phyloP scores from a whole-genome alignment of 495 filamentous ascomycete species.

The Hyaloscypha hepaticicola region DNA sequence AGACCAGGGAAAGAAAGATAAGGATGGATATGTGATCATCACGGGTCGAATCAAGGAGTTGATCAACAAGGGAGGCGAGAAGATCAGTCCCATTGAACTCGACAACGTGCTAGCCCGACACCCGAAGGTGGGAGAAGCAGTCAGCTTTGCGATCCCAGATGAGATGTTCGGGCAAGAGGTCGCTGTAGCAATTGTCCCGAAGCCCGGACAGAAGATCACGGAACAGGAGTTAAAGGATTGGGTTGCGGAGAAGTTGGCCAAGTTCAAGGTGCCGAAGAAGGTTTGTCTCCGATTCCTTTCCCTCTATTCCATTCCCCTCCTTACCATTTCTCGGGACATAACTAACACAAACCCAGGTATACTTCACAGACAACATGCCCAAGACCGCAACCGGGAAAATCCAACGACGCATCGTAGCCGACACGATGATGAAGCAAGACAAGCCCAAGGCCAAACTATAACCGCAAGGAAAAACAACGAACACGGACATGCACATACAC shows the following conservation, averaged over 20 bases:
- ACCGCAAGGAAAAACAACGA: neutral
- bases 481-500: too few species aligned
- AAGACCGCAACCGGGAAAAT: constrained; percentile 92
- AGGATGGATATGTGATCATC: constrained; percentile 72
- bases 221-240: constrained; percentile 62
- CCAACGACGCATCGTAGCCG: constrained; percentile 75
- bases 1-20: constrained; percentile 75
- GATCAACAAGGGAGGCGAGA: constrained; percentile 82
- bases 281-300: constrained; percentile 40
- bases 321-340: constrained; percentile 9
- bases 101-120: constrained; percentile 74
- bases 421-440: constrained; percentile 53
- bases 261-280: constrained; percentile 86
- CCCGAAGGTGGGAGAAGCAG: constrained; percentile 69
- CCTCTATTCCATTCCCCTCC: constrained; percentile 1
- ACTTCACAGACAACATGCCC: constrained; percentile 76
- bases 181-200: constrained; percentile 73
- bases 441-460: constrained; percentile 30
- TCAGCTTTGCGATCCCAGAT: constrained; percentile 75
- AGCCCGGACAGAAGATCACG: constrained; percentile 50
- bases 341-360: too few species aligned
- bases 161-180: constrained; percentile 82
- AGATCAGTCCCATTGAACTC: constrained; percentile 80
- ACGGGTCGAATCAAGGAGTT: constrained; percentile 83
- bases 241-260: constrained; percentile 65